Evolutionary conservation across 2,329 filamentous ascomycete genomes (phyloP), one percentile per base, ranked within the genome.

Genomic region (Trichophyton simii): DNA sequence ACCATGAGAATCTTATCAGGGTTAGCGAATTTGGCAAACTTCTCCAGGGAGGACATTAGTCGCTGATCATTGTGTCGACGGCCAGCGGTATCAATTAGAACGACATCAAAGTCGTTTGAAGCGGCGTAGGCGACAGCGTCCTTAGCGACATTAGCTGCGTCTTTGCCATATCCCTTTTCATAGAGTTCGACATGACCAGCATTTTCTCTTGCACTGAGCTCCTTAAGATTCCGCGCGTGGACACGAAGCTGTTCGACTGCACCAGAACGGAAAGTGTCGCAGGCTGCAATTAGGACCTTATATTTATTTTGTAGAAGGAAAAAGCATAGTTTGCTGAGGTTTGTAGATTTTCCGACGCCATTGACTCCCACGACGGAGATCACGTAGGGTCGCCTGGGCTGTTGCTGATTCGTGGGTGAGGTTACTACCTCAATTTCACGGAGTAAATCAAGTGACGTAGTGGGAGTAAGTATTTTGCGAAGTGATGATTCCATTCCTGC

Each of bases 1-100:
- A 99, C 94, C 91, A 99, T 97, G 72, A 99, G 84, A 66, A 99
- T 96, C 80, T 99, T 97, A 76, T 99, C 92, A 0, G 95, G 95
- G 66, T 92, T 85, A 0, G 94, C 94, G 68, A 97, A 88, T 72
- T 96, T 95, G 65, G 90, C 92, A 72, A 99, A 99, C 72, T 97
- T 99, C 75, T 97, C 94, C 41, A 99, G 81, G 2, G 88, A 92
- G 11, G 89, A 94, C 95, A 99, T 99, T 64, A 99, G 83, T 6
- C 94, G 85, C 73, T 91, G 85, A 74, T 99, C 94, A 70, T 99
- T 99, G 77, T 99, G 94, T 57, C 94, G 83, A 22, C 94, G 86
- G 3, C 94, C 94, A 0, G 94, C 94, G 0, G 94, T 99, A 72
- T 99, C 94, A 68, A 99, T 96, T 62, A 99, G 82, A 0, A 99